phyloP scores from a whole-genome alignment of 805 yeast species.

The Debaryomyces castellii region DNA sequence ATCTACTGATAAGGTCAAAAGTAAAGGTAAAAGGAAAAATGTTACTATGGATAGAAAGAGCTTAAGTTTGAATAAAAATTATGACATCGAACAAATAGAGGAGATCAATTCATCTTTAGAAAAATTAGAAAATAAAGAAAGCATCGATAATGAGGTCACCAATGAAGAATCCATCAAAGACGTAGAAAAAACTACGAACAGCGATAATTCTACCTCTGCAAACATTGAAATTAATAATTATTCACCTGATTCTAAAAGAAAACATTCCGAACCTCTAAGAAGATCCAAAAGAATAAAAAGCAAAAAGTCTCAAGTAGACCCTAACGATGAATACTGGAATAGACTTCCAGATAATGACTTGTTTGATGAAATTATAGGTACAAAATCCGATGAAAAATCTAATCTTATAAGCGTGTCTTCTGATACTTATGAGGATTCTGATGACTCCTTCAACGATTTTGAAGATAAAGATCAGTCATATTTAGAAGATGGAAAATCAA shows the following conservation, averaged over 20 bases:
- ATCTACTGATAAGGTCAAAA: background rate
- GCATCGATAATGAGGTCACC: no score
- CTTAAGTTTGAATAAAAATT: background rate
- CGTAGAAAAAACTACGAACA: background rate
- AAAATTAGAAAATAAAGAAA: no score
- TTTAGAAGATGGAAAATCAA: background rate
- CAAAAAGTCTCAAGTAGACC: conserved; percentile 10
- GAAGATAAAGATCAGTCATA: background rate
- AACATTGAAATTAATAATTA: background rate
- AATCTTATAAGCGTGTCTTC: background rate
- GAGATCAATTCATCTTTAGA: background rate
- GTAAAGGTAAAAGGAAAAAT: background rate
- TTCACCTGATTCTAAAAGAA: background rate
- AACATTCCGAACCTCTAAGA: background rate
- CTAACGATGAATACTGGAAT: conserved; percentile 23
- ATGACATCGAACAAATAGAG: background rate
- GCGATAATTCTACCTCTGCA: background rate
- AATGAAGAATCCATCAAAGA: conserved; percentile 1
- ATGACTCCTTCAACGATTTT: background rate
- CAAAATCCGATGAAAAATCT: background rate
- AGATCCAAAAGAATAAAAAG: conserved; percentile 3
- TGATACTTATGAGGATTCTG: background rate
- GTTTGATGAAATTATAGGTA: conserved; percentile 4
- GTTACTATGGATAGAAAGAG: conserved; percentile 2
- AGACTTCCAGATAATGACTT: conserved; percentile 20